These are phyloP conservation scores for Calocybe cyanea DNA, from an alignment of 768 basidiomycete species.

Conservation along the genomic window DNA sequence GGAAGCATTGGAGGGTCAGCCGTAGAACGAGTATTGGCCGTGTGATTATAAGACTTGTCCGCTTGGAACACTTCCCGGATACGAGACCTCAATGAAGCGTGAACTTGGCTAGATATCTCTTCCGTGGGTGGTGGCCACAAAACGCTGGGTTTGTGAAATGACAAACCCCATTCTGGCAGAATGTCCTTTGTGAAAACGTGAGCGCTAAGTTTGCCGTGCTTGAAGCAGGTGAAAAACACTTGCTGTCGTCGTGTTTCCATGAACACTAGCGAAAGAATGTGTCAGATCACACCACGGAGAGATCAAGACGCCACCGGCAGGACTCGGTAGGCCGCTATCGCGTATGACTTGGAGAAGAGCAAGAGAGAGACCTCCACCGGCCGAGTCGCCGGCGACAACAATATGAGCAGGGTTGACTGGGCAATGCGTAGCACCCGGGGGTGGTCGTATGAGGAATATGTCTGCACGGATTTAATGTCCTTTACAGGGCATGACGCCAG, in stretches of 20 bases:
- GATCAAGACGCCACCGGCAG: constrained; percentile 85
- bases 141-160: constrained; percentile 73
- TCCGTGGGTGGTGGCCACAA: constrained; percentile 76
- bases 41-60: constrained; percentile 21
- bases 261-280: constrained; percentile 89
- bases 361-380: constrained; percentile 84
- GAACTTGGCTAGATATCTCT: constrained; percentile 55
- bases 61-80: constrained; percentile 53
- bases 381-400: constrained; percentile 87
- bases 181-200: constrained; percentile 53
- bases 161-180: constrained; percentile 71
- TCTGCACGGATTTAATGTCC: constrained; percentile 38
- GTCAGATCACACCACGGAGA: constrained; percentile 93
- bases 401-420: constrained; percentile 81
- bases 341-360: constrained; percentile 86
- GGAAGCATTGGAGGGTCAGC: constrained; percentile 19
- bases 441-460: constrained; percentile 86
- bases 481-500: neutral
- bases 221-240: constrained; percentile 16
- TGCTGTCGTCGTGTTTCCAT: constrained; percentile 81
- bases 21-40: constrained; percentile 18
- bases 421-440: constrained; percentile 68
- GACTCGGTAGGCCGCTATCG: constrained; percentile 75
- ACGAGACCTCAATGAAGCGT: constrained; percentile 53
- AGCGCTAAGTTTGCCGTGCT: neutral